Conservation (phyloP, 75 land plant genomes). For the Isoetes taiwanensis region DNA sequence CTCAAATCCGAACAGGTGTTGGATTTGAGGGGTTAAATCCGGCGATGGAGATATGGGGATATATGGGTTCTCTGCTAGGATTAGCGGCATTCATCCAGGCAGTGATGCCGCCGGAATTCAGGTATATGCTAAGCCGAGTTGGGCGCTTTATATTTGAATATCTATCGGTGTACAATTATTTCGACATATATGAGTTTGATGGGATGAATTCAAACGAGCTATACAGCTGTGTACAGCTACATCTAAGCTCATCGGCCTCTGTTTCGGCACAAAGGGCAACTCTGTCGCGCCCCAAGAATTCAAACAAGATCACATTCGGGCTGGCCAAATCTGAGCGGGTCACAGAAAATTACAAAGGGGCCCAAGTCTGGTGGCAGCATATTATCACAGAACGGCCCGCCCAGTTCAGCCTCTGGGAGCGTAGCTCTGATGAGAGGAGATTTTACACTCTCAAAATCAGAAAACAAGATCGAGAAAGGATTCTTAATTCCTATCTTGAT, state of each 20-base stretch:
- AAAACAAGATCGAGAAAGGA: conserved; percentile 10
- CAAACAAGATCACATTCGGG: conserved; percentile 8
- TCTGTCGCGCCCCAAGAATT: conserved; percentile 9
- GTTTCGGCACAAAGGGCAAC: conserved; percentile 8
- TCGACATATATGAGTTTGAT: conserved; percentile 14
- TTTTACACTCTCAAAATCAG: conserved; percentile 12
- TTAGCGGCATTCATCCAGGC: conserved; percentile 3
- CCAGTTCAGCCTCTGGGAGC: background rate
- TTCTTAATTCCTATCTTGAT: conserved; percentile 9
- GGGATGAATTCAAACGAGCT: conserved; percentile 12
- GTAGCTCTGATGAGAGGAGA: background rate
- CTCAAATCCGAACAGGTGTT: too few relatives aligned
- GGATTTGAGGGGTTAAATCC: too few relatives aligned
- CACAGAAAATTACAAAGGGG: conserved; percentile 5
- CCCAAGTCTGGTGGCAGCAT: background rate
- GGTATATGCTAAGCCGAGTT: background rate
- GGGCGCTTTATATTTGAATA: background rate
- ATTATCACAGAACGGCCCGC: background rate
- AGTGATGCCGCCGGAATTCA: conserved; percentile 12
- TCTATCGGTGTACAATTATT: conserved; percentile 10
- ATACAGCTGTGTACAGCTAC: conserved; percentile 12
- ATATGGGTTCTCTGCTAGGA: conserved; percentile 11
- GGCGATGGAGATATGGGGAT: too few relatives aligned
- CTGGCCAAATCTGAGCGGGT: conserved; percentile 8
- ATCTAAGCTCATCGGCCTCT: conserved; percentile 12